Conservation (phyloP, 805 yeast genomes). For the Barnettozyma wickerhamii region DNA sequence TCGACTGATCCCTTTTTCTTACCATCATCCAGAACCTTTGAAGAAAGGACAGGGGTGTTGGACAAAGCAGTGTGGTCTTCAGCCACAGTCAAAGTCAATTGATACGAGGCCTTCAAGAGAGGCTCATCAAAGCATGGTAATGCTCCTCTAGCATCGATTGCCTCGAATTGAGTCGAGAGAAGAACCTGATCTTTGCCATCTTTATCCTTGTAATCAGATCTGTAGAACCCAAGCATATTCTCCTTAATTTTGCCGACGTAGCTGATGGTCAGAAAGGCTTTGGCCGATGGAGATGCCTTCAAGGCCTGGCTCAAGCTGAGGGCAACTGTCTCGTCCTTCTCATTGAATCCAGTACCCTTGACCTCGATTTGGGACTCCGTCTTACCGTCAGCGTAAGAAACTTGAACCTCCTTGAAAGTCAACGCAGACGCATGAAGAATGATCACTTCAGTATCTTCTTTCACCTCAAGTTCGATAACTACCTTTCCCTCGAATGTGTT, state of each 20-base stretch:
- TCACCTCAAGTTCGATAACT: conserved; percentile 48
- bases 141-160: conserved; percentile 80
- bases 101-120: conserved; percentile 69
- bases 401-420: conserved; percentile 43
- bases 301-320: conserved; percentile 47
- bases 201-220: conserved; percentile 54
- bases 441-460: conserved; percentile 41
- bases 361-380: conserved; percentile 20
- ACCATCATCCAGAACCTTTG: conserved; percentile 38
- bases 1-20: conserved; percentile 46
- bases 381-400: conserved; percentile 34
- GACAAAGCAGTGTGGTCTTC: conserved; percentile 55
- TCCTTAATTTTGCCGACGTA: conserved; percentile 61
- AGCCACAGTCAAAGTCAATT: conserved; percentile 55
- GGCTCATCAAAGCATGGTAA: conserved; percentile 88
- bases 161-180: conserved; percentile 82
- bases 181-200: conserved; percentile 64
- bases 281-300: conserved; percentile 30
- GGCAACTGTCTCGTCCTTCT: conserved; percentile 57
- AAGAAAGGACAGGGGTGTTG: conserved; percentile 58
- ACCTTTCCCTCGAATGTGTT: conserved; percentile 57
- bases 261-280: conserved; percentile 41
- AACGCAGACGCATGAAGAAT: conserved; percentile 60
- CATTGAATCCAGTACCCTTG: conserved; percentile 36
- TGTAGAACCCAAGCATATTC: conserved; percentile 78